Evolutionary conservation across 345 rosid genomes (phyloP), one percentile per base, ranked within the genome.

Genomic region (Corchorus olitorius): DNA sequence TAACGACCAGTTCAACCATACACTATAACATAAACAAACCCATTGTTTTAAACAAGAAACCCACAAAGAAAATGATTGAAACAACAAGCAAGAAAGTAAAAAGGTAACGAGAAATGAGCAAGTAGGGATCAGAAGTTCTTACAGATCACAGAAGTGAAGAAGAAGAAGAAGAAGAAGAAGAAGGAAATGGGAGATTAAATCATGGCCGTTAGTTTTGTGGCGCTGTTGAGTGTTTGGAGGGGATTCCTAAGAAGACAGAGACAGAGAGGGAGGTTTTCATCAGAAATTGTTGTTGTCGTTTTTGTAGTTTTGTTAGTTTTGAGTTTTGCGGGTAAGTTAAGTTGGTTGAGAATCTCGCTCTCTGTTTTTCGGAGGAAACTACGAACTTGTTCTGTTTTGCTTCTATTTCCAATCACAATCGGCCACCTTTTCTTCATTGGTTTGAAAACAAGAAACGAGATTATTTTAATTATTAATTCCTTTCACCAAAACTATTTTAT

Each of bases 341-440:
- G 56, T 67, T 48, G 0, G 72, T 68, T 49, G 58, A 68, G 56
- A 68, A 68, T 27, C 20, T 68, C 20, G 58, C 72, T 68, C 55
- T 48, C 6, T 67, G 72, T 67, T 68, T 68, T 27, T 70, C 61
- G 73, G 60, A 34, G 33, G 33, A 70, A 70, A 70, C 48, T 70
- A 52, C 2, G 73, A 34, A 17, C 56, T 50, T 50, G 46, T 34
- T 17, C 45, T 50, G 58, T 33, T 13, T 53, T 34, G 1, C 9
- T 15, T 22, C 72, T 34, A 3, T 8, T 27, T 49, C 43, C 58
- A 7, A 15, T 50, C 37, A 45, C 50, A 65, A 41, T 2, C 1
- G 1, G 2, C 41, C 20, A 27, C 14, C 8, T 16, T 15, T 50
- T 48, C 4, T 27, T 27, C 27, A 27, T 27, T 48, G 39, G 55